A percentile compares a stretch with the other conserved stretches of the same genome.
phyloP scores from a whole-genome alignment of 2,329 filamentous ascomycete species.

The Colletotrichum liriopes region DNA sequence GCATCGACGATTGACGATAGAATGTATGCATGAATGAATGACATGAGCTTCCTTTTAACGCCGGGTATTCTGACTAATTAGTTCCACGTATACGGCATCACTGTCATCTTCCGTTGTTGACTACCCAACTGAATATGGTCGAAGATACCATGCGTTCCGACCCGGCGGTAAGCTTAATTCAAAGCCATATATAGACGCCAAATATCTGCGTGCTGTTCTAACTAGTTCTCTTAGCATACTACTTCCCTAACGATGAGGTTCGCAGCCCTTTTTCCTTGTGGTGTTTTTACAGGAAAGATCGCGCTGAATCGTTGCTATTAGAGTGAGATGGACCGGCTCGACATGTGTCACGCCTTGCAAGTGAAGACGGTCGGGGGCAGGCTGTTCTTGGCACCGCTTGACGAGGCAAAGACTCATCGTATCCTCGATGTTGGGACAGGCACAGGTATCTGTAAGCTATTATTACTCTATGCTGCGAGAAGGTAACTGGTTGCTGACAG shows the following conservation, averaged over 20 bases:
- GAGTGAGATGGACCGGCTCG: slow-evolving; percentile 32
- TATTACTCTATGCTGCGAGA: accelerated
- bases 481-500: neutral
- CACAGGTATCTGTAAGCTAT: slow-evolving; percentile 56
- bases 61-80: neutral
- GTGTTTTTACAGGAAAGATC: neutral
- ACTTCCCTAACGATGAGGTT: slow-evolving; percentile 56
- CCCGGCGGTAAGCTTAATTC: slow-evolving; percentile 9
- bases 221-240: slow-evolving; percentile 41
- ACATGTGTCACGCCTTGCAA: slow-evolving; percentile 18
- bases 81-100: slow-evolving; percentile 19
- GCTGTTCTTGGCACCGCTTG: slow-evolving; percentile 46
- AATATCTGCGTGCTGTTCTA: neutral
- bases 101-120: slow-evolving; percentile 26
- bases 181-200: no score
- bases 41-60: no score
- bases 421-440: slow-evolving; percentile 62
- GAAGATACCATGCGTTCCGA: slow-evolving; percentile 38
- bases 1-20: slow-evolving; percentile 11
- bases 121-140: slow-evolving; percentile 36
- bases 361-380: slow-evolving; percentile 16
- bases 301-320: neutral
- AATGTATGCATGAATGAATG: neutral
- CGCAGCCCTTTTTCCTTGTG: no score
- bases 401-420: slow-evolving; percentile 49